Percentiles rank a stretch among this genome's conserved stretches.
phyloP scores from a whole-genome alignment of 805 yeast species.

The Brettanomyces anomalus region DNA sequence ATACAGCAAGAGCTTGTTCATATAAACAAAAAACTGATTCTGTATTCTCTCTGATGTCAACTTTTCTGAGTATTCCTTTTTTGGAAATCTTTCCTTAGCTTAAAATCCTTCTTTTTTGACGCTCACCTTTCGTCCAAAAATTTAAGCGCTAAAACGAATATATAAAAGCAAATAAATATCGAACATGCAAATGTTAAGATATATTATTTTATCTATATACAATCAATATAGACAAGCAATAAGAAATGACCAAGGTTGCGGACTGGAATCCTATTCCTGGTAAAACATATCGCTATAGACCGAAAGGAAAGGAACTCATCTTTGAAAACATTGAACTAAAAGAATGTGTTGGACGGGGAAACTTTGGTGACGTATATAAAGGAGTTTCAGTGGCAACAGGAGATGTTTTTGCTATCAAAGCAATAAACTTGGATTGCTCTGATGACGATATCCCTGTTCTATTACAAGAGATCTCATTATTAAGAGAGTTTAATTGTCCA shows the following conservation, averaged over 20 bases:
- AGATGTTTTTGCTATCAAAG: constrained; percentile 71
- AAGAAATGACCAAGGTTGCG: not conserved
- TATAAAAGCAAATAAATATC: too few relatives aligned
- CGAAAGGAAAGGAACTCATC: not conserved
- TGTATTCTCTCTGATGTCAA: too few relatives aligned
- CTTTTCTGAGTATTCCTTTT: too few relatives aligned
- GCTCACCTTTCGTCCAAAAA: too few relatives aligned
- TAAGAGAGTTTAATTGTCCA: constrained; percentile 57
- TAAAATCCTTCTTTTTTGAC: too few relatives aligned
- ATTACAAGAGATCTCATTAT: constrained; percentile 69
- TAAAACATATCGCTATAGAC: not conserved
- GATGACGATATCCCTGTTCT: constrained; percentile 66
- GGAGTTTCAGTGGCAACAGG: constrained; percentile 33
- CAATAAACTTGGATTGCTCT: constrained; percentile 69
- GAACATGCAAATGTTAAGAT: too few relatives aligned
- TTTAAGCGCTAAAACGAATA: too few relatives aligned
- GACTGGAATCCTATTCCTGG: not conserved
- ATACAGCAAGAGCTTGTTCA: too few relatives aligned
- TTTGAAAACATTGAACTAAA: constrained; percentile 20
- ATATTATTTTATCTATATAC: too few relatives aligned
- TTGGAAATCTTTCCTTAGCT: too few relatives aligned
- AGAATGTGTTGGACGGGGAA: constrained; percentile 72
- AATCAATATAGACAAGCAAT: too few relatives aligned
- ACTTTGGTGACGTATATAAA: constrained; percentile 78
- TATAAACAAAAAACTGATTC: too few relatives aligned